Percentiles rank a stretch among this genome's conserved stretches.
Conservation (phyloP, 805 yeast genomes). For the Scheffersomyces amazonensis region DNA sequence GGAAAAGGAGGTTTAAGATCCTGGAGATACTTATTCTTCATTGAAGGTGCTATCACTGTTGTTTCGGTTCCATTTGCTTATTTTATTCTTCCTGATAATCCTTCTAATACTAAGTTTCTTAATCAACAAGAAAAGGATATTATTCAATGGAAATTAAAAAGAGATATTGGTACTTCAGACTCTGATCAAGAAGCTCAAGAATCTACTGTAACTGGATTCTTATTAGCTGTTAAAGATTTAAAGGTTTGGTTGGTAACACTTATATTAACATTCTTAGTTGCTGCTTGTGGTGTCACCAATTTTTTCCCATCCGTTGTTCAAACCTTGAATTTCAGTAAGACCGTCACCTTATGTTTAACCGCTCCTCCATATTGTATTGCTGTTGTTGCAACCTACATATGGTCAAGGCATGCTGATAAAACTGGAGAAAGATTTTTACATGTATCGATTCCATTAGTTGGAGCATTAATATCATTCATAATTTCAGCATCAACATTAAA, state of each 20-base stretch:
- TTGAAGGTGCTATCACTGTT: constrained; percentile 55
- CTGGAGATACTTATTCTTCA: constrained; percentile 57
- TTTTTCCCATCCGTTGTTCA: constrained; percentile 61
- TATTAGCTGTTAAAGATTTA: constrained; percentile 35
- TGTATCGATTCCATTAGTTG: constrained; percentile 38
- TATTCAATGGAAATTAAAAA: constrained; percentile 37
- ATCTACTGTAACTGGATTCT: constrained; percentile 31
- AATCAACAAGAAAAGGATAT: constrained; percentile 44
- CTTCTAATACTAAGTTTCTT: constrained; percentile 47
- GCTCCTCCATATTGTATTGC: constrained; percentile 59
- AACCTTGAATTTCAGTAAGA: constrained; percentile 49
- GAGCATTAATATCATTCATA: constrained; percentile 45
- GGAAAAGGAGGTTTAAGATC: constrained; percentile 39
- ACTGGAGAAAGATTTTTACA: constrained; percentile 56
- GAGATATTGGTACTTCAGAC: constrained; percentile 41
- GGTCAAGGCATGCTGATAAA: constrained; percentile 56
- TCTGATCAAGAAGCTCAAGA: constrained; percentile 32
- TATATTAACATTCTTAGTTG: constrained; percentile 45
- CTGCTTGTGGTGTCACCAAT: constrained; percentile 60
- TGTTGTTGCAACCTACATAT: constrained; percentile 46
- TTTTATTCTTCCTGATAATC: constrained; percentile 50
- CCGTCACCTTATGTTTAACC: constrained; percentile 53
- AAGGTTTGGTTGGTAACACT: constrained; percentile 50
- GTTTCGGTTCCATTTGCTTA: constrained; percentile 43
- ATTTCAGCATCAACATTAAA: constrained; percentile 49